Base-by-base conservation (phyloP, 768 basidiomycete species). In the Pseudohyphozyma bogoriensis region DNA sequence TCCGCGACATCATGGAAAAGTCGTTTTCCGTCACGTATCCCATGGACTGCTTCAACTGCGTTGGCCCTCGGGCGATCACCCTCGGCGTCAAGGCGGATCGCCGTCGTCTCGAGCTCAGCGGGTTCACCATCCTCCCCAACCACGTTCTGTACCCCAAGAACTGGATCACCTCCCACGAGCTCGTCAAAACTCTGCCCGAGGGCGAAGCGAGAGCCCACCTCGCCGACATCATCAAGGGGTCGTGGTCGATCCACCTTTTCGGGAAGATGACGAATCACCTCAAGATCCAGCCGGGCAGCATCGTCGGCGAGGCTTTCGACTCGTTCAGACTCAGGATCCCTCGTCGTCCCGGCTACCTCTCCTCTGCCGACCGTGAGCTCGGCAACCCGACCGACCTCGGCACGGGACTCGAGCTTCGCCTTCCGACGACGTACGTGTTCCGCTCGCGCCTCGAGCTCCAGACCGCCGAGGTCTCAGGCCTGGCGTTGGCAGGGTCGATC, bases 181-280 rank as follows among this genome's bases (percentile, higher is more conserved):
- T 63, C 37, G 59, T 67, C 29, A 32, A 51, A 22, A 18, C 61
- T 1, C 56, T 62, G 2, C 51, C 62, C 3, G 28, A 58, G 3
- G 59, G 55, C 22, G 55, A 60, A 28, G 65, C 49, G 2, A 20
- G 11, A 12, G 42, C 31, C 2, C 51, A 58, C 16, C 62, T 63
- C 37, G 55, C 49, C 6, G 33, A 36, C 22, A 47, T 55, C 35
- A 37, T 49, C 12, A 32, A 53, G 16, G 36, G 49, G 33, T 46
- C 56, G 16, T 67, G 59, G 62, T 60, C 62, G 36, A 57, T 63
- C 28, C 59, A 63, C 45, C 59, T 67, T 12, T 58, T 60, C 42
- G 54, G 62, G 52, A 60, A 55, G 53, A 67, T 67, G 65, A 63
- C 65, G 36, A 42, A 51, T 31, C 62, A 63, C 33, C 65, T 67